These are phyloP conservation scores for Umbellularia californica DNA, from an alignment of 164 flowering plant genomes.

Conservation along the genomic window DNA sequence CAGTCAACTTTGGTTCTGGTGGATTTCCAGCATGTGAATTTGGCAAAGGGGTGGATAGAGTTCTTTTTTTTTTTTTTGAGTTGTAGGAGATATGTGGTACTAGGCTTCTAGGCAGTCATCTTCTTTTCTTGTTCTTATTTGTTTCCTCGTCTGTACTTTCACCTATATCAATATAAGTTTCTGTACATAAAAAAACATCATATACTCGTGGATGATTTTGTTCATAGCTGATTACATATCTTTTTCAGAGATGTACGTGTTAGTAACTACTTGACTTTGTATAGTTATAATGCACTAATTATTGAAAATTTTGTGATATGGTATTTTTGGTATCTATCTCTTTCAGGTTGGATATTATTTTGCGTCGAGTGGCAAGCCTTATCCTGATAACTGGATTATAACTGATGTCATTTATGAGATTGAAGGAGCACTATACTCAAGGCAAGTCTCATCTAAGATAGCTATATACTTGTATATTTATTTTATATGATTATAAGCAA, in stretches of 20 bases:
- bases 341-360: slow-evolving; percentile 92
- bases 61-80: too few species aligned
- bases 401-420: slow-evolving; percentile 88
- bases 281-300: not conserved
- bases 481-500: too few species aligned
- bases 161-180: too few species aligned
- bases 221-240: not conserved
- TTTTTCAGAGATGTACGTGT: too few species aligned
- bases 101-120: too few species aligned
- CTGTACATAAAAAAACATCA: too few species aligned
- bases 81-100: too few species aligned
- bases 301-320: slow-evolving; percentile 5
- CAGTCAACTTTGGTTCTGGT: too few species aligned
- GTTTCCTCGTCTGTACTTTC: too few species aligned
- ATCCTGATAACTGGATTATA: slow-evolving; percentile 99
- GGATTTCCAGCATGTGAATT: too few species aligned
- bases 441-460: slow-evolving; percentile 38
- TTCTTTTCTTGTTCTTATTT: too few species aligned
- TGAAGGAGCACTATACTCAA: slow-evolving; percentile 80
- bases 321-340: slow-evolving; percentile 14
- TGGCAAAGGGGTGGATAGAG: too few species aligned
- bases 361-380: slow-evolving; percentile 99
- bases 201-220: not conserved
- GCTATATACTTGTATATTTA: not conserved
- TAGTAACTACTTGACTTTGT: not conserved